Percentiles rank a stretch among this genome's conserved stretches.
Evolutionary conservation across 441 rosid species (phyloP).

Genomic region (Populus hybrid): DNA sequence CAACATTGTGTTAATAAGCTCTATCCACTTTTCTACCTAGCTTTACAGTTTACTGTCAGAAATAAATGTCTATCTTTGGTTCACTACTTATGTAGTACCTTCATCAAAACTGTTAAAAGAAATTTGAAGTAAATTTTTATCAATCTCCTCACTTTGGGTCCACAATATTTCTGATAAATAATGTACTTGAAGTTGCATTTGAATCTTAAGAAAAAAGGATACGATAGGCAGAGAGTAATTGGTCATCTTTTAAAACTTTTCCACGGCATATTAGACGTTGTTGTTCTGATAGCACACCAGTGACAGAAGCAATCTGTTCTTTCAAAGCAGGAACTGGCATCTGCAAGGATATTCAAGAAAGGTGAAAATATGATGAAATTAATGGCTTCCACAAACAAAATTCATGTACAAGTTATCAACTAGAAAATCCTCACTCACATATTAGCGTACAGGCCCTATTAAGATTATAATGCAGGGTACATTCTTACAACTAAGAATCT

Average conservation of each 20-base stretch:
- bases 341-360: constrained; percentile 31
- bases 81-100: neutral
- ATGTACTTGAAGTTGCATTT: neutral
- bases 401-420: neutral
- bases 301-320: constrained; percentile 89
- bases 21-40: neutral
- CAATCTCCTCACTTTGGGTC: neutral
- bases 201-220: constrained; percentile 42
- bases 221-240: constrained; percentile 97
- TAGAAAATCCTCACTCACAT: neutral
- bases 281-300: constrained; percentile 90
- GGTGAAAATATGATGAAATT: neutral
- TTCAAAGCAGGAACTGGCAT: constrained; percentile 93
- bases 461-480: neutral
- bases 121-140: neutral
- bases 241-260: constrained; percentile 89
- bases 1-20: neutral
- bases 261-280: constrained; percentile 96
- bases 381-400: neutral
- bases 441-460: neutral
- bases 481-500: neutral
- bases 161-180: neutral
- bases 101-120: neutral
- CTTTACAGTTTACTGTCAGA: neutral
- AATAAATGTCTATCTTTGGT: neutral